Evolutionary conservation across 2,329 filamentous ascomycete genomes (phyloP).

Genomic region (Stachybotrys elegans): DNA sequence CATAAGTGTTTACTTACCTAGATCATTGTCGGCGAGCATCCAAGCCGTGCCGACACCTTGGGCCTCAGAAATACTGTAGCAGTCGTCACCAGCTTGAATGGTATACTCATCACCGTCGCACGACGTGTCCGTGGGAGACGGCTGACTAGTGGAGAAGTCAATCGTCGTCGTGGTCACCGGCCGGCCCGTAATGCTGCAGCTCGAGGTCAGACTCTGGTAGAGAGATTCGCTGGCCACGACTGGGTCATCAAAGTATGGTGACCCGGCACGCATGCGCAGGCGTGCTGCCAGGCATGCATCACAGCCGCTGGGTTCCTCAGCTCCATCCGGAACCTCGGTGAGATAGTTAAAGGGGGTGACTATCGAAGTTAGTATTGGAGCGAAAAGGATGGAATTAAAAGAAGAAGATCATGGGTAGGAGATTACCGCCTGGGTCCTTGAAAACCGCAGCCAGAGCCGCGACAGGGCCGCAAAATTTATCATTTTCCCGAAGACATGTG

Average conservation of each 20-base stretch:
- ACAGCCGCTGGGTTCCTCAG: neutral
- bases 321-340: neutral
- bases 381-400: neutral
- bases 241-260: neutral
- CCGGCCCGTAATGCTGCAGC: neutral
- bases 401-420: neutral
- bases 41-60: slow-evolving; percentile 11
- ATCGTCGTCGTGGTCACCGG: neutral
- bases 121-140: neutral
- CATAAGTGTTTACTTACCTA: slow-evolving; percentile 16
- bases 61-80: neutral
- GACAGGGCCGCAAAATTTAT: slow-evolving; percentile 10
- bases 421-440: neutral
- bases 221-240: neutral
- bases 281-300: neutral
- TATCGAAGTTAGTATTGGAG: too few relatives aligned
- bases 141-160: neutral
- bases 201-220: neutral
- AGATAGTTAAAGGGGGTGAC: neutral
- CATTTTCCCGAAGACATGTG: slow-evolving; percentile 12
- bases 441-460: neutral
- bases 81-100: neutral
- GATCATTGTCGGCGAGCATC: slow-evolving; percentile 15
- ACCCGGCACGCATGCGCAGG: neutral
- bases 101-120: neutral